Percentiles rank a stretch among this genome's conserved stretches.
Evolutionary conservation across 2,329 filamentous ascomycete genomes (phyloP).

Genomic region (Fusarium heterosporum): DNA sequence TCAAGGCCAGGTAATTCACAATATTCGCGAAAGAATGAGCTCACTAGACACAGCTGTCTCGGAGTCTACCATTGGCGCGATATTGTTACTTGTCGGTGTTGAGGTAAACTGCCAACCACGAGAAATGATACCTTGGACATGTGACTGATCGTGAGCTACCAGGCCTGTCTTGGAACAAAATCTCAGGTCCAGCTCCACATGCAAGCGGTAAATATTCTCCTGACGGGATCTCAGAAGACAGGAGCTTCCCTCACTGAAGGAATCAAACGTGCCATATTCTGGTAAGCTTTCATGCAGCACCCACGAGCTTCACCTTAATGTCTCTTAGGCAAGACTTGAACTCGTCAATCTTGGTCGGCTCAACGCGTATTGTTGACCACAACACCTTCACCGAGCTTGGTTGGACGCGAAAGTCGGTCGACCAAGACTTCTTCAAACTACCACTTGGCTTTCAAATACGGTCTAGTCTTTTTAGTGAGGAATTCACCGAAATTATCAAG

Average conservation of each 20-base stretch:
- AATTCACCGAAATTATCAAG: conserved; percentile 53
- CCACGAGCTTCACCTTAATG: neutral
- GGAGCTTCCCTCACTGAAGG: conserved; percentile 50
- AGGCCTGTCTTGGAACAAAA: conserved; percentile 54
- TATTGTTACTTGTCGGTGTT: conserved; percentile 56
- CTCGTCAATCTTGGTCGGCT: conserved; percentile 54
- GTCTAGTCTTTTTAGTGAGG: conserved; percentile 42
- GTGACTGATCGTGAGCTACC: neutral
- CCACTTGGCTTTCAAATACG: conserved; percentile 51
- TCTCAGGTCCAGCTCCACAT: conserved; percentile 57
- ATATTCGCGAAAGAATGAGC: conserved; percentile 52
- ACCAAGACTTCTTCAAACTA: conserved; percentile 47
- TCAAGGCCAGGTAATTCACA: conserved; percentile 49
- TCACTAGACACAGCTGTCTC: conserved; percentile 46
- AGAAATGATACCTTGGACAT: accelerated
- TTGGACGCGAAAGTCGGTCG: conserved; percentile 53
- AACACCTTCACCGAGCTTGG: conserved; percentile 56
- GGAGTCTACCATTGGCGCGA: conserved; percentile 56
- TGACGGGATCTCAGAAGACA: conserved; percentile 48
- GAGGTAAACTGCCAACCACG: conserved; percentile 50
- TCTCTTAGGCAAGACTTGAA: conserved; percentile 57
- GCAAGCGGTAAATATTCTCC: conserved; percentile 52
- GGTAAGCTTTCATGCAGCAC: conserved; percentile 45
- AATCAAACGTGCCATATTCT: conserved; percentile 60
- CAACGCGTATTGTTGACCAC: conserved; percentile 55